phyloP scores from a whole-genome alignment of 306 rosid species.

The Rubus parviflorus region DNA sequence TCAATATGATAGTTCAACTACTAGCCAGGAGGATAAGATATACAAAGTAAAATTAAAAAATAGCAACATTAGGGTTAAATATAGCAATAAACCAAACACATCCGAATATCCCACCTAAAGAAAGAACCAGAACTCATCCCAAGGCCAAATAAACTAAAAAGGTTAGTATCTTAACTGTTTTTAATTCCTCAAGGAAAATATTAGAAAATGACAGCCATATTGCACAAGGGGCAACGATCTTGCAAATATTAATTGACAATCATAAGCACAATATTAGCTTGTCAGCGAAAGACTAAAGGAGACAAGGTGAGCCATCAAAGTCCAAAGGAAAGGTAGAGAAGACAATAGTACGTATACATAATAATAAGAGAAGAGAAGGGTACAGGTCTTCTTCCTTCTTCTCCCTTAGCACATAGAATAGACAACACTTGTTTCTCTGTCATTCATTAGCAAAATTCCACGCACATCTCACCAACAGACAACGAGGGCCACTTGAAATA shows the following conservation, averaged over 20 bases:
- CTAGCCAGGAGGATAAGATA: not conserved
- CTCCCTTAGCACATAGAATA: not conserved
- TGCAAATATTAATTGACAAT: not conserved
- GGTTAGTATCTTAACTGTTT: not conserved
- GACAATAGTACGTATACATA: not conserved
- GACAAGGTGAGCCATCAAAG: not conserved
- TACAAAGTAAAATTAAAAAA: not conserved
- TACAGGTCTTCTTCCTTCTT: not conserved
- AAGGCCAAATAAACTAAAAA: not conserved
- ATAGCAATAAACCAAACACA: not conserved
- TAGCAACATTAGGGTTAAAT: not conserved
- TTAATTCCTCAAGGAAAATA: not conserved
- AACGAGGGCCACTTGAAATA: constrained; percentile 1
- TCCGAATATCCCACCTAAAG: not conserved
- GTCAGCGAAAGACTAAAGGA: not conserved
- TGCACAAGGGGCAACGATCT: not conserved
- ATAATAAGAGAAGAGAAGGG: not conserved
- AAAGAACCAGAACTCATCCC: constrained; percentile 4
- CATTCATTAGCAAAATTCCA: not conserved
- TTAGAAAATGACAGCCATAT: not conserved
- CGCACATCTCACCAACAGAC: not conserved
- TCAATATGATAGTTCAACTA: not conserved
- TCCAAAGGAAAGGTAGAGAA: not conserved
- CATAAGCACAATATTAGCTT: not conserved
- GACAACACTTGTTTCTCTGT: not conserved